These are phyloP conservation scores for Pleurozium schreberi DNA, from an alignment of 225 moss, liverwort and hornwort species.

Conservation along the genomic window DNA sequence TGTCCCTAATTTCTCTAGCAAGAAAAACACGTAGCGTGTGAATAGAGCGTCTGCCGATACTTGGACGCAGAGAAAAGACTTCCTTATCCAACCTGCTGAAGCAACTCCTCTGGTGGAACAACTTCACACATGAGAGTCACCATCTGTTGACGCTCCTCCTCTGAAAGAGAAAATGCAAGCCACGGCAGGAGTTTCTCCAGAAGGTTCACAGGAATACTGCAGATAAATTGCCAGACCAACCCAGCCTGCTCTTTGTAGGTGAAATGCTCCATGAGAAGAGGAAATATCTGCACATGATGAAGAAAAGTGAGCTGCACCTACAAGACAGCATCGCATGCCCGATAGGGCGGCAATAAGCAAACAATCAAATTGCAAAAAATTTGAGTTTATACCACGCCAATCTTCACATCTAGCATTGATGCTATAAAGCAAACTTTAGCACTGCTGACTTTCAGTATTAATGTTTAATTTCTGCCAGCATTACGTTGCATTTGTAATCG, in stretches of 20 bases:
- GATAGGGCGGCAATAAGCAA: neutral
- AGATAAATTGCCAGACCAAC: slow-evolving; percentile 95
- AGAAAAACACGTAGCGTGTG: neutral
- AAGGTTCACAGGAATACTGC: slow-evolving; percentile 96
- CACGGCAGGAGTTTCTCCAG: slow-evolving; percentile 95
- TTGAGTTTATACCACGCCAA: neutral
- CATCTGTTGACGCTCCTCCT: slow-evolving; percentile 79
- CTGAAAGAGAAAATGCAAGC: slow-evolving; percentile 82
- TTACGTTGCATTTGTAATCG: neutral
- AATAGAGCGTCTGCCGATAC: neutral
- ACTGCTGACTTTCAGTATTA: neutral
- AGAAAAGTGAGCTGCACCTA: neutral
- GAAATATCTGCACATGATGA: slow-evolving; percentile 66
- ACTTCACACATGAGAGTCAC: slow-evolving; percentile 79
- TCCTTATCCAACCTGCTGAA: slow-evolving; percentile 65
- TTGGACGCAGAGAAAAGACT: neutral
- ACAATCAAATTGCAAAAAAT: neutral
- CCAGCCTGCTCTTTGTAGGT: slow-evolving; percentile 87
- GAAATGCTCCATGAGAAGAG: slow-evolving; percentile 80
- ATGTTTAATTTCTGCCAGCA: neutral
- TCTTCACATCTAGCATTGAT: neutral
- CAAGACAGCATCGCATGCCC: neutral
- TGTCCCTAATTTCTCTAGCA: neutral
- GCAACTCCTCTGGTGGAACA: slow-evolving; percentile 81
- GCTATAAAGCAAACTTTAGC: neutral